Conservation (phyloP, 2,329 filamentous ascomycete genomes). For the Alternaria arborescens region DNA sequence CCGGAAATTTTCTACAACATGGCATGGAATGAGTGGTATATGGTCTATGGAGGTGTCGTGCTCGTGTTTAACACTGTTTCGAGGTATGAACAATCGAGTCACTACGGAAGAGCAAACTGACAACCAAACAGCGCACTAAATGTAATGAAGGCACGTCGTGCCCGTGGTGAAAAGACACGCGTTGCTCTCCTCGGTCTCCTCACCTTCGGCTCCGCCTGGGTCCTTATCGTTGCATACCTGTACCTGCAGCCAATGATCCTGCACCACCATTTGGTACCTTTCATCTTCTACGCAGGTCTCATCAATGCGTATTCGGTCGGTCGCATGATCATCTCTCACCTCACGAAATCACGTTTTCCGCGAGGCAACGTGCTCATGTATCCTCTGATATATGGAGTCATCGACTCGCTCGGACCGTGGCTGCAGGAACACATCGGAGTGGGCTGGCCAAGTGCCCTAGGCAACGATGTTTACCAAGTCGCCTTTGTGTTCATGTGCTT, state of each 20-base stretch:
- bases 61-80: slow-evolving; percentile 85
- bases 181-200: slow-evolving; percentile 82
- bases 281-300: slow-evolving; percentile 85
- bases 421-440: slow-evolving; percentile 61
- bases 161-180: slow-evolving; percentile 74
- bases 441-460: slow-evolving; percentile 53
- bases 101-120: slow-evolving; percentile 12
- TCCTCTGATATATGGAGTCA: slow-evolving; percentile 78
- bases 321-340: slow-evolving; percentile 93
- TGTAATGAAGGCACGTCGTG: slow-evolving; percentile 81
- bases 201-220: slow-evolving; percentile 83
- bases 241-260: slow-evolving; percentile 86
- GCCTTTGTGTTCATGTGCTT: slow-evolving; percentile 90
- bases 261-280: slow-evolving; percentile 84
- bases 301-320: slow-evolving; percentile 96
- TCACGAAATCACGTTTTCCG: slow-evolving; percentile 87
- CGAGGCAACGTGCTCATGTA: slow-evolving; percentile 86
- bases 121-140: slow-evolving; percentile 69
- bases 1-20: slow-evolving; percentile 78
- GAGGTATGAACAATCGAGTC: slow-evolving; percentile 55
- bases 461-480: slow-evolving; percentile 81
- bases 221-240: slow-evolving; percentile 78
- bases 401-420: slow-evolving; percentile 80
- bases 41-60: slow-evolving; percentile 83
- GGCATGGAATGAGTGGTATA: slow-evolving; percentile 91